Percentiles rank a stretch among this genome's conserved stretches.
Conservation (phyloP, 495 filamentous ascomycete species). For the Penicillium robsamsonii region DNA sequence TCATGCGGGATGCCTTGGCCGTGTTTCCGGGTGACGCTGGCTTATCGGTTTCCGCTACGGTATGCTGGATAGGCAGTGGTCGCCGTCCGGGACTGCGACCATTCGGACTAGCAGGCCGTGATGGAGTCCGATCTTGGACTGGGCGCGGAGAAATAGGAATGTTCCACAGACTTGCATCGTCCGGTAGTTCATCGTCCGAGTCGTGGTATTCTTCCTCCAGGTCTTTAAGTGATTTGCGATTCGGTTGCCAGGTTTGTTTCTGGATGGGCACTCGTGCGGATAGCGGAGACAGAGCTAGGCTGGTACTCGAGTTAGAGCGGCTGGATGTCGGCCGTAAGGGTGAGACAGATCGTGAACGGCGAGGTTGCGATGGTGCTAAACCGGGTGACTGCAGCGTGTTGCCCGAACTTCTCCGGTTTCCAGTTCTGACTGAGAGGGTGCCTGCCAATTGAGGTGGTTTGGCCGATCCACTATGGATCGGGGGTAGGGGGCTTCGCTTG, state of each 20-base stretch:
- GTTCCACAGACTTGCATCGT: conserved; percentile 88
- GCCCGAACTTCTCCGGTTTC: conserved; percentile 27
- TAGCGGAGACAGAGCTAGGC: conserved; percentile 41
- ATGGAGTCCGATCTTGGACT: conserved; percentile 58
- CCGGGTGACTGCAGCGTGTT: conserved; percentile 25
- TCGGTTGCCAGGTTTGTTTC: conserved; percentile 66
- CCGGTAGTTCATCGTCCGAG: conserved; percentile 87
- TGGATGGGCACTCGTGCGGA: conserved; percentile 29
- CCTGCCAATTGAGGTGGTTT: conserved; percentile 22
- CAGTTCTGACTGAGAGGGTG: conserved; percentile 23
- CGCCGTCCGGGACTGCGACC: conserved; percentile 38
- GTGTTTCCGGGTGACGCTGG: conserved; percentile 23
- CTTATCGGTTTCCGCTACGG: conserved; percentile 27
- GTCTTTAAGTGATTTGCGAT: conserved; percentile 73
- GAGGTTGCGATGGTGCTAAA: conserved; percentile 29
- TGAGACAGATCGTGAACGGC: conserved; percentile 42
- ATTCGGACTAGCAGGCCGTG: conserved; percentile 55
- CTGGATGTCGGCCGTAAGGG: conserved; percentile 36
- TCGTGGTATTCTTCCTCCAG: conserved; percentile 86
- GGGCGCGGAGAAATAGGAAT: conserved; percentile 92
- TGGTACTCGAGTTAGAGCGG: conserved; percentile 33
- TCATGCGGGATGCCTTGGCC: conserved; percentile 35
- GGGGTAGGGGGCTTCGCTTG: conserved; percentile 43
- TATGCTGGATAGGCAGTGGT: conserved; percentile 44
- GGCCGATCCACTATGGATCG: conserved; percentile 31